Percentiles rank a stretch among this genome's conserved stretches.
phyloP scores from a whole-genome alignment of 768 basidiomycete genomes.

The Exidia glandulosa region DNA sequence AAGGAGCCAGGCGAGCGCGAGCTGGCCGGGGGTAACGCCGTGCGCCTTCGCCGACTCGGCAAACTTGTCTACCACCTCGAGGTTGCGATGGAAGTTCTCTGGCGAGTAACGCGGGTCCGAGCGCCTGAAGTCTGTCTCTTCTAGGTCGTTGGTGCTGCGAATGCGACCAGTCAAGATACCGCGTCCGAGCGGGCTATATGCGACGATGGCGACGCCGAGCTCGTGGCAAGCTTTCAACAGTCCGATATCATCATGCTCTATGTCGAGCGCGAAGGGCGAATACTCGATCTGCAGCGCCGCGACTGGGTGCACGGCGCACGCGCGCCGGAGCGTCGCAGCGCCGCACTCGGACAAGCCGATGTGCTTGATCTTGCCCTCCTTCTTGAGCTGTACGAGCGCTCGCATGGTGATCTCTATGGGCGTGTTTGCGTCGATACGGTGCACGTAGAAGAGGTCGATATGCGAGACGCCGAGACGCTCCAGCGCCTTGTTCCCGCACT shows the following conservation, averaged over 20 bases:
- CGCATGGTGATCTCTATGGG: constrained; percentile 13
- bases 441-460: constrained; percentile 11
- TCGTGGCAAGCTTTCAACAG: constrained; percentile 18
- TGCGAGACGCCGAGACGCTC: constrained; percentile 7
- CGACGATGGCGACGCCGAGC: constrained; percentile 21
- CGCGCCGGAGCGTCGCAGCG: constrained; percentile 9
- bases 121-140: constrained; percentile 17
- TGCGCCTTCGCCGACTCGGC: constrained; percentile 20
- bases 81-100: constrained; percentile 25
- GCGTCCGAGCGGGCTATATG: constrained; percentile 24
- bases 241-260: constrained; percentile 12
- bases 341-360: constrained; percentile 11
- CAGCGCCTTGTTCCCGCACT: constrained; percentile 3
- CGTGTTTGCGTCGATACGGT: constrained; percentile 12
- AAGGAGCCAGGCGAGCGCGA: constrained; percentile 23
- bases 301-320: constrained; percentile 8
- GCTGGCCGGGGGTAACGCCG: constrained; percentile 18
- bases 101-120: constrained; percentile 19
- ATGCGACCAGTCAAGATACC: constrained; percentile 25
- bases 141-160: constrained; percentile 16
- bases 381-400: constrained; percentile 11
- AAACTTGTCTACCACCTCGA: constrained; percentile 24
- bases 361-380: constrained; percentile 11
- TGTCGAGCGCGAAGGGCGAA: constrained; percentile 11
- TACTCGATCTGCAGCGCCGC: constrained; percentile 11